Base-by-base conservation (phyloP, 2,329 filamentous ascomycete species). In the Aschersonia sp. region DNA sequence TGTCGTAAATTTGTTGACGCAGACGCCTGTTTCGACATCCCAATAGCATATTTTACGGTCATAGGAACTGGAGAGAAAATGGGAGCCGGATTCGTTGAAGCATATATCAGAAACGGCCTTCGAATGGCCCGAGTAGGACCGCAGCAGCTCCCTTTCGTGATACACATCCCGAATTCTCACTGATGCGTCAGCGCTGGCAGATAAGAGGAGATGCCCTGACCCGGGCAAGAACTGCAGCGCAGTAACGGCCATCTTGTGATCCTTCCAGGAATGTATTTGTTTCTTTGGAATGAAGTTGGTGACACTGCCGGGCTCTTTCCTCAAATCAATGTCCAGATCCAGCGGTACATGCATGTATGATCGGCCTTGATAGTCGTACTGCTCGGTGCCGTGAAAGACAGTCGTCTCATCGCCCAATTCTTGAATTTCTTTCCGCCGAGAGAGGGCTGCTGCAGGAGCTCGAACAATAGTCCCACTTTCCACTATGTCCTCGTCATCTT, bases 261-360 rank as follows among this genome's bases (percentile, higher is more conserved):
- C 75, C 65, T 86, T 90, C 85, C 86, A 98, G 31, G 85, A 85
- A 61, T 95, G 84, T 44, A 97, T 74, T 56, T 92, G 74, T 68
- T 94, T 97, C 73, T 95, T 97, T 39, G 92, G 92, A 49, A 94
- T 87, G 61, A 80, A 98, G 64, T 95, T 97, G 60, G 89, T 89
- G 60, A 78, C 66, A 59, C 82, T 88, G 57, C 85, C 86, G 43
- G 73, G 64, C 51, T 94, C 87, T 66, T 92, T 94, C 53, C 75
- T 77, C 56, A 98, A 71, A 61, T 94, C 85, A 61, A 95, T 72
- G 59, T 87, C 86, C 66, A 95, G 69, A 62, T 95, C 89, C 63
- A 87, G 88, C 4, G 92, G 92, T 43, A 97, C 75, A 66, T 98
- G 92, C 90, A 98, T 96, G 63, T 95, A 98, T 35, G 90, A 94